These are phyloP conservation scores for Fonsecaea nubica DNA, from an alignment of 2,329 filamentous ascomycete species.

Conservation along the genomic window DNA sequence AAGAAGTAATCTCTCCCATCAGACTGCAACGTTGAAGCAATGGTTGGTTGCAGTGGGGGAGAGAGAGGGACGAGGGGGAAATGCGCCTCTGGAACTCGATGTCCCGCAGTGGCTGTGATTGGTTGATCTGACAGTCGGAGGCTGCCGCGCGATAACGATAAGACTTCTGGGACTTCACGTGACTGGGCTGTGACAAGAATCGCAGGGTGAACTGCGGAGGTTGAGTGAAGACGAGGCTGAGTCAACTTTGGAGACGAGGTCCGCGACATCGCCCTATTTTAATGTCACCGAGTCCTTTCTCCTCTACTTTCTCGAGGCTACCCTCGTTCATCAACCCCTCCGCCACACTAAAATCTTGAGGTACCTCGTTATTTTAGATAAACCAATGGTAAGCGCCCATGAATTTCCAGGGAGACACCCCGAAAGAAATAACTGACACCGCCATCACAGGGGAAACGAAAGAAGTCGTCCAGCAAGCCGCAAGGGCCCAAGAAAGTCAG, in stretches of 20 bases:
- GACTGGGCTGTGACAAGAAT: neutral
- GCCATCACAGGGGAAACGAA: conserved; percentile 79
- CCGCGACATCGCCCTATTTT: neutral
- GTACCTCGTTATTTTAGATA: neutral
- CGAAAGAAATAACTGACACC: neutral
- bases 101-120: conserved; percentile 7
- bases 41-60: neutral
- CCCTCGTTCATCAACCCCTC: neutral
- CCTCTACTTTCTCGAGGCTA: neutral
- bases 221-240: neutral
- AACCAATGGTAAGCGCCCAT: conserved; percentile 1
- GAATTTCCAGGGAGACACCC: neutral
- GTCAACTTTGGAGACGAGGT: neutral
- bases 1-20: neutral
- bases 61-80: neutral
- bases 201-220: neutral
- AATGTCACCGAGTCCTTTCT: neutral
- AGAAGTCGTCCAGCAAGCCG: conserved; percentile 76
- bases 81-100: neutral
- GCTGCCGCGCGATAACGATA: conserved; percentile 8
- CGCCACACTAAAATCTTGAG: neutral
- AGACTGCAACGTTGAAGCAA: conserved; percentile 2
- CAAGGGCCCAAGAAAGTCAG: conserved; percentile 33
- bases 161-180: conserved; percentile 2
- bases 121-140: neutral